phyloP scores from a whole-genome alignment of 1,284 basidiomycete species.

The Heliocybe sulcata region DNA sequence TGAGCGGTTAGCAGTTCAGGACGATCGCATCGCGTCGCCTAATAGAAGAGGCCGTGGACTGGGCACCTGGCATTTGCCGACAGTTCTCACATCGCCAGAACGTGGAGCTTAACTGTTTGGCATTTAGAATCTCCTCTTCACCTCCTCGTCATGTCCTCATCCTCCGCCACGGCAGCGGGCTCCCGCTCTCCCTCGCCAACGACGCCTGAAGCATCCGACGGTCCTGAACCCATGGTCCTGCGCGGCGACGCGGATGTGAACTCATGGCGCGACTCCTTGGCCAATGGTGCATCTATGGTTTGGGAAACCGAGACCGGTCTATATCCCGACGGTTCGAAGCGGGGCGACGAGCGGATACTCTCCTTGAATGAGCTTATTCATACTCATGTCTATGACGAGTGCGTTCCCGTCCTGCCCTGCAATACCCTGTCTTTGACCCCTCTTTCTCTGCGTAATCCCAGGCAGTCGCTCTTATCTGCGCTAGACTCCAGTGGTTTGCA shows the following conservation, averaged over 20 bases:
- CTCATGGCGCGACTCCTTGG: conserved; percentile 27
- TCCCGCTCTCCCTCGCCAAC: conserved; percentile 66
- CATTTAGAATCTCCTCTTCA: conserved; percentile 5
- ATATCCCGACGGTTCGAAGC: conserved; percentile 17
- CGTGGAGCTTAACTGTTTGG: neutral
- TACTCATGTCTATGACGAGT: conserved; percentile 68
- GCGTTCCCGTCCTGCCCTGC: conserved; percentile 19
- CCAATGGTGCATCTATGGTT: conserved; percentile 26
- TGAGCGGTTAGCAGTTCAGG: neutral
- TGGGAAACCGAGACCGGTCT: conserved; percentile 21
- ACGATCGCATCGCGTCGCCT: neutral
- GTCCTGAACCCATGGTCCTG: conserved; percentile 36
- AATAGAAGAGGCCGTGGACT: neutral
- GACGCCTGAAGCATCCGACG: conserved; percentile 59
- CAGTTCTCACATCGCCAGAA: neutral
- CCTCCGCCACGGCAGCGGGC: conserved; percentile 45
- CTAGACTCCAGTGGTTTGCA: neutral
- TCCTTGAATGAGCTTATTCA: conserved; percentile 66
- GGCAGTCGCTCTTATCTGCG: neutral
- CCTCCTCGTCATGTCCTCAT: conserved; percentile 33
- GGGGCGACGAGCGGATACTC: conserved; percentile 46
- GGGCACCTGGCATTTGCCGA: neutral
- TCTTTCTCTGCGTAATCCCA: conserved; percentile 12
- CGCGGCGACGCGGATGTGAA: conserved; percentile 42
- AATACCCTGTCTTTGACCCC: neutral